These are phyloP conservation scores for Haplosporangium gracile DNA, from an alignment of 192 early-diverging fungal genomes.

Conservation along the genomic window DNA sequence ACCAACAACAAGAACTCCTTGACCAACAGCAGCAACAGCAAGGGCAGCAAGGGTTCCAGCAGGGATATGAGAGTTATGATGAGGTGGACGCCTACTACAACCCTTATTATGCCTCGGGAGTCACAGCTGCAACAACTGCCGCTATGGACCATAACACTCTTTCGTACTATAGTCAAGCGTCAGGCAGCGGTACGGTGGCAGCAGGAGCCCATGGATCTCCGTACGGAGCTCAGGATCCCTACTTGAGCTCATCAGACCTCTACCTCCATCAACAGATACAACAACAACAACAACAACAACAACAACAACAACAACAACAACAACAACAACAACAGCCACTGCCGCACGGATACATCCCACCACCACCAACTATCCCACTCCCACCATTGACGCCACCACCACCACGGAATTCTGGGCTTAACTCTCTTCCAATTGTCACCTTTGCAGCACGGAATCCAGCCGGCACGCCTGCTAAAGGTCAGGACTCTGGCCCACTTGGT, in stretches of 20 bases:
- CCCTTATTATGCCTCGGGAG: slow-evolving; percentile 39
- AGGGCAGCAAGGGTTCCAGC: slow-evolving; percentile 15
- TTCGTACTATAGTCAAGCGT: slow-evolving; percentile 16
- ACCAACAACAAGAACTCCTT: slow-evolving; percentile 28
- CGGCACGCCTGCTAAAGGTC: not conserved
- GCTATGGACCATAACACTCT: slow-evolving; percentile 14
- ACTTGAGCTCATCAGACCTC: not conserved
- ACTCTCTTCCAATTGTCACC: not conserved
- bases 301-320: slow-evolving; percentile 16
- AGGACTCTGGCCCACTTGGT: not conserved
- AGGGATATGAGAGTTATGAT: slow-evolving; percentile 16
- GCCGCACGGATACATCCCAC: slow-evolving; percentile 24
- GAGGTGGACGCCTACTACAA: slow-evolving; percentile 41
- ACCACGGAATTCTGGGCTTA: not conserved
- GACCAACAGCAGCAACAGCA: slow-evolving; percentile 16
- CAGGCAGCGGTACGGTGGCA: not conserved
- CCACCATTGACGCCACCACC: not conserved
- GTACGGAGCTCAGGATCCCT: not conserved
- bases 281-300: slow-evolving; percentile 19
- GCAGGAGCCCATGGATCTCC: not conserved
- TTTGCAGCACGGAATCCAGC: not conserved
- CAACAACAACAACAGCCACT: not conserved
- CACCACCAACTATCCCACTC: slow-evolving; percentile 8
- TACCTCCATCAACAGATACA: slow-evolving; percentile 13
- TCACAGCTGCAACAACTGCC: not conserved